phyloP scores from a whole-genome alignment of 2,329 filamentous ascomycete genomes.

The Aspergillus texensis region DNA sequence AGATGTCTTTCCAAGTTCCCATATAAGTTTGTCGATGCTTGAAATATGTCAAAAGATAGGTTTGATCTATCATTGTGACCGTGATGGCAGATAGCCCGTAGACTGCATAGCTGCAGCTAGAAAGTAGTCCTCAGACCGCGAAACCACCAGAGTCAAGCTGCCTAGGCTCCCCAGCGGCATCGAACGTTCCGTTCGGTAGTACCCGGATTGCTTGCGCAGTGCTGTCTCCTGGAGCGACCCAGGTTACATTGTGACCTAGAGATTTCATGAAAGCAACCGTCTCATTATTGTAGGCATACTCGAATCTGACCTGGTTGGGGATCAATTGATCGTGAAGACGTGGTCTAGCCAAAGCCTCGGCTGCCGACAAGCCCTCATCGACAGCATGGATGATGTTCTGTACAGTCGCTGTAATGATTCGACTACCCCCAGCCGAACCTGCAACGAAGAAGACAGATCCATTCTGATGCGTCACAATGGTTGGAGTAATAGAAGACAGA shows the following conservation, averaged over 20 bases:
- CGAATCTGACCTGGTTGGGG: constrained; percentile 69
- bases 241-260: constrained; percentile 72
- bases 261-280: constrained; percentile 65
- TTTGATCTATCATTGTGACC: too few species aligned
- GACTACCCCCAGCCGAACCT: constrained; percentile 77
- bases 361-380: constrained; percentile 63
- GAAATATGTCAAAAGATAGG: background rate
- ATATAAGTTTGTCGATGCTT: background rate
- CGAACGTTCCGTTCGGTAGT: constrained; percentile 68
- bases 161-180: constrained; percentile 75
- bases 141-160: constrained; percentile 71
- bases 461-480: constrained; percentile 71
- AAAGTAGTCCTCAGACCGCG: constrained; percentile 44
- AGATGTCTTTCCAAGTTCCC: background rate
- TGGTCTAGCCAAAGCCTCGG: constrained; percentile 65
- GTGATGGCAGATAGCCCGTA: background rate
- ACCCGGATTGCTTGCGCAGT: constrained; percentile 71
- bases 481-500: constrained; percentile 77
- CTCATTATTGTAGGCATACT: constrained; percentile 67
- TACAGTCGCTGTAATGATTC: constrained; percentile 79
- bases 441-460: constrained; percentile 68
- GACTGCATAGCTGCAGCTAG: background rate
- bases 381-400: constrained; percentile 74
- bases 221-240: constrained; percentile 65
- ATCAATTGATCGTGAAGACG: constrained; percentile 81